Evolutionary conservation across 1,284 basidiomycete genomes (phyloP).

Genomic region (Lignosus rhinocerotis): DNA sequence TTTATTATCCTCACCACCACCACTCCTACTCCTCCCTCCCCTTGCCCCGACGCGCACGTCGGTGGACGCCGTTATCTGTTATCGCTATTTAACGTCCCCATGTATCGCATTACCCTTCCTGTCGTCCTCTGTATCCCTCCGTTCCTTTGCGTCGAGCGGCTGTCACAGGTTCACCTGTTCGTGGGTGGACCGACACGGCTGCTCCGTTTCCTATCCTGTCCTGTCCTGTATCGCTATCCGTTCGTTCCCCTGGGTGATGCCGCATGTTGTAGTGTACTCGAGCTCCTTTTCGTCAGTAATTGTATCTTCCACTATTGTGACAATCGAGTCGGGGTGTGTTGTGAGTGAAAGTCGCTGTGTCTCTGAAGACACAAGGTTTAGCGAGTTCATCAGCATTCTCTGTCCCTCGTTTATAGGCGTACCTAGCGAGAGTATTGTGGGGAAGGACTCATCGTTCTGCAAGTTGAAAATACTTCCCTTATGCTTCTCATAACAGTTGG

Average conservation of each 20-base stretch:
- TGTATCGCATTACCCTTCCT: neutral
- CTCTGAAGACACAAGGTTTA: too few species aligned
- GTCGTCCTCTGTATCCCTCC: conserved; percentile 1
- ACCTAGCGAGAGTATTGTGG: too few species aligned
- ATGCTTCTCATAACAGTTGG: too few species aligned
- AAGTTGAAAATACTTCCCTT: too few species aligned
- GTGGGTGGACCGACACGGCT: neutral
- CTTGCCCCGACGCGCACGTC: neutral
- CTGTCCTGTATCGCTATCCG: neutral
- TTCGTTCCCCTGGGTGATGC: neutral
- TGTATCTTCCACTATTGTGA: neutral
- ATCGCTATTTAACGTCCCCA: conserved; percentile 4
- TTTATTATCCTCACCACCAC: neutral
- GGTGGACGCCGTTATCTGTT: conserved; percentile 5
- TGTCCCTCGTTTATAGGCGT: too few species aligned
- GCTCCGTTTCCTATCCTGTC: neutral
- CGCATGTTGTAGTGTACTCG: conserved; percentile 2
- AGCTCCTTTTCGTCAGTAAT: neutral
- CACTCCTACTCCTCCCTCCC: neutral
- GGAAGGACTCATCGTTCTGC: too few species aligned
- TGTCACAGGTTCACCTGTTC: neutral
- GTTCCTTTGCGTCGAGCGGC: neutral
- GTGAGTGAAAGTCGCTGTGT: neutral
- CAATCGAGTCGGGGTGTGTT: neutral
- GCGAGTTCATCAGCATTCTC: too few species aligned